Conservation (phyloP, 2,329 filamentous ascomycete genomes). For the Aureobasidium musti region DNA sequence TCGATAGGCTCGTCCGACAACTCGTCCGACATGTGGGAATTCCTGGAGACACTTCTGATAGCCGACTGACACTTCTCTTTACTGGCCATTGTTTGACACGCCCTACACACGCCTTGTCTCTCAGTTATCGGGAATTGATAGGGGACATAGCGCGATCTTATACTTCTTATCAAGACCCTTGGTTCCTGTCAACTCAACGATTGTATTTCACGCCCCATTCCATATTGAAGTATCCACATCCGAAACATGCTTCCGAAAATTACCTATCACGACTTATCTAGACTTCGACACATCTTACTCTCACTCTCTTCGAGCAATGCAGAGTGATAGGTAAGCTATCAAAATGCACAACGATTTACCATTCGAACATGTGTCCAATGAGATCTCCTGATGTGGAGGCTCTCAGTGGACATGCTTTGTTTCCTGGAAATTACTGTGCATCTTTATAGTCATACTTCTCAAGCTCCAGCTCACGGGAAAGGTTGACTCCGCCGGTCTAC, state of each 20-base stretch:
- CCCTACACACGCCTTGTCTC: neutral
- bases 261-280: neutral
- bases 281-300: neutral
- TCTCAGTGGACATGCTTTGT: neutral
- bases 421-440: neutral
- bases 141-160: conserved; percentile 11
- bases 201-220: neutral
- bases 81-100: neutral
- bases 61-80: too few species aligned
- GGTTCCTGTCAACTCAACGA: neutral
- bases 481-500: too few species aligned
- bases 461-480: too few species aligned
- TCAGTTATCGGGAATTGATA: neutral
- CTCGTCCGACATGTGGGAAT: too few species aligned
- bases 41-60: too few species aligned
- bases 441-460: neutral
- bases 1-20: neutral
- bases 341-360: neutral
- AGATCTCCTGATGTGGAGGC: neutral
- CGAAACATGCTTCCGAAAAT: conserved; percentile 15
- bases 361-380: neutral
- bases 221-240: neutral
- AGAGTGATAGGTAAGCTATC: neutral
- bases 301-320: neutral
- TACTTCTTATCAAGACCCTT: conserved; percentile 11